Percentiles rank a stretch among this genome's conserved stretches.
phyloP scores from a whole-genome alignment of 23 red algal genomes.

The Pyropia yezoensis region DNA sequence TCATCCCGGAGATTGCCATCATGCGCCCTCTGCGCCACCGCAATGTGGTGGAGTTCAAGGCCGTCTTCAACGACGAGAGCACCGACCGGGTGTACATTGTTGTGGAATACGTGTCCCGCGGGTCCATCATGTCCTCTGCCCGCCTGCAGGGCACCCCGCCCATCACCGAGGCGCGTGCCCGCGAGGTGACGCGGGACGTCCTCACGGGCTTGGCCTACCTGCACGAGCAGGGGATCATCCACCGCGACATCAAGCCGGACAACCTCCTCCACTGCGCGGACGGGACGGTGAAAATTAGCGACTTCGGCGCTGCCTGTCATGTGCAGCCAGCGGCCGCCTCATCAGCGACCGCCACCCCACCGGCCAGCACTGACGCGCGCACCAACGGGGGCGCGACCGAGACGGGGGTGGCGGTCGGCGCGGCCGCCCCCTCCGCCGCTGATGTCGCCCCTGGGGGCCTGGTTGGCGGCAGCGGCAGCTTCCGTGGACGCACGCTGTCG shows the following conservation, averaged over 20 bases:
- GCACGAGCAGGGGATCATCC: conserved; percentile 50
- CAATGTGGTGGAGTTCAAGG: conserved; percentile 56
- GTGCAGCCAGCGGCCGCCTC: not conserved
- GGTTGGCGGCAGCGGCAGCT: no score
- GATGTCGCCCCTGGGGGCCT: not conserved
- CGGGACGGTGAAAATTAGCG: conserved; percentile 58
- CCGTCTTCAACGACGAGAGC: conserved; percentile 50
- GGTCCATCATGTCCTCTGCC: conserved; percentile 61
- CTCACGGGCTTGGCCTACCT: conserved; percentile 54
- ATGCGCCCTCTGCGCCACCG: conserved; percentile 43
- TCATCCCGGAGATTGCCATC: conserved; percentile 67
- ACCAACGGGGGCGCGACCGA: no score
- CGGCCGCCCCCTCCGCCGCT: conserved; percentile 50
- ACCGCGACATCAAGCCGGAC: conserved; percentile 79
- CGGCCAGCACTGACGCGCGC: not conserved
- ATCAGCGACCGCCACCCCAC: not conserved
- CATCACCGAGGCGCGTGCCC: conserved; percentile 19
- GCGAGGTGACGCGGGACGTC: conserved; percentile 44
- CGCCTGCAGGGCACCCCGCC: conserved; percentile 27
- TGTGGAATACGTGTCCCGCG: conserved; percentile 52
- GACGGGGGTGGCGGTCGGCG: not conserved
- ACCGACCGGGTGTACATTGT: conserved; percentile 69
- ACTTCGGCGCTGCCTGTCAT: conserved; percentile 53
- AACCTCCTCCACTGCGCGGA: conserved; percentile 56
- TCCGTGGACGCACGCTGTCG: no score